These are phyloP conservation scores for Inga laurina DNA, from an alignment of 306 rosid genomes.

Conservation along the genomic window DNA sequence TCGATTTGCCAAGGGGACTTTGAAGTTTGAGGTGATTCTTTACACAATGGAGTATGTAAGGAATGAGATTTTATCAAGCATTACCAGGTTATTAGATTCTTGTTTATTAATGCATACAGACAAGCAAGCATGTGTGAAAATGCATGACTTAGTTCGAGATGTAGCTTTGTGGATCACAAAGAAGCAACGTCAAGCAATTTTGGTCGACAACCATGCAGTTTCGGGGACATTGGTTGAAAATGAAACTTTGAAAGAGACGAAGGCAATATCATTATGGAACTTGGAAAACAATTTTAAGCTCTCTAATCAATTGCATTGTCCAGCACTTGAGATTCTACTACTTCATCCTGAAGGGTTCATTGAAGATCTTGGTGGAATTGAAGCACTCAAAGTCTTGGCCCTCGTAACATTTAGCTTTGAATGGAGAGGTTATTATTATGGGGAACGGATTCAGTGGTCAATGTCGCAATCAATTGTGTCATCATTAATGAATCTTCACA, in stretches of 20 bases:
- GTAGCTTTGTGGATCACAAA: slow-evolving; percentile 1
- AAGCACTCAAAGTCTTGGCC: background rate
- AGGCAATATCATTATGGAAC: background rate
- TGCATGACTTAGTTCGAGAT: slow-evolving; percentile 6
- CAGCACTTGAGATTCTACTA: background rate
- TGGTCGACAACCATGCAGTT: background rate
- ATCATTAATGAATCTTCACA: too few species aligned
- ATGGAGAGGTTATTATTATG: background rate
- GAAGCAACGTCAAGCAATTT: background rate
- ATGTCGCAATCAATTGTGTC: too few species aligned
- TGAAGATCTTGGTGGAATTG: background rate
- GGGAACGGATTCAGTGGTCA: too few species aligned
- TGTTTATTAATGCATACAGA: background rate
- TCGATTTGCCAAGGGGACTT: background rate
- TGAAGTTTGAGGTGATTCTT: background rate
- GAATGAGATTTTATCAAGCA: background rate
- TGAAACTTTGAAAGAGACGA: background rate
- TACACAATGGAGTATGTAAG: background rate
- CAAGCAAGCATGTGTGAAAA: background rate
- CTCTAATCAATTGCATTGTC: background rate
- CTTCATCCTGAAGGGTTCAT: background rate
- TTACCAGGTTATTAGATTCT: background rate
- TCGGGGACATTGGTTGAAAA: background rate
- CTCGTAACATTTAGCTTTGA: background rate
- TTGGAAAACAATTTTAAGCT: background rate